A percentile compares a stretch with the other conserved stretches of the same genome.
Conservation (phyloP, 2,329 filamentous ascomycete genomes). For the Alternaria conjuncta region DNA sequence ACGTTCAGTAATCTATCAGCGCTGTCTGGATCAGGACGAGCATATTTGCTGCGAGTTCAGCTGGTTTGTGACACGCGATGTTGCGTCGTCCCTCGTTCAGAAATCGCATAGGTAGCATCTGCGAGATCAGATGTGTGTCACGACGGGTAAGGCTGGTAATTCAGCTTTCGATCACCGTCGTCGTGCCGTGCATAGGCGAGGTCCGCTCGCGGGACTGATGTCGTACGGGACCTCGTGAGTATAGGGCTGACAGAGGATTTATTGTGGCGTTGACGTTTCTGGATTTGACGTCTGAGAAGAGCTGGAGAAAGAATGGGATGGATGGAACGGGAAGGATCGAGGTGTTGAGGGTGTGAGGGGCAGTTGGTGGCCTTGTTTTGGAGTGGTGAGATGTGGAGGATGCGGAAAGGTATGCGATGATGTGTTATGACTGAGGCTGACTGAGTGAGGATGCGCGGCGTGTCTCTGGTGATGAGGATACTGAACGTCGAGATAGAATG, state of each 20-base stretch:
- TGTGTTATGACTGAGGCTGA: background rate
- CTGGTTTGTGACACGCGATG: background rate
- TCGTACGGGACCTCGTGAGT: background rate
- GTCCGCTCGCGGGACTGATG: background rate
- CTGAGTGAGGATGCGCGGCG: background rate
- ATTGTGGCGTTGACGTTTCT: constrained; percentile 4
- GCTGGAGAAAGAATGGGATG: background rate
- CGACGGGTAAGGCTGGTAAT: background rate
- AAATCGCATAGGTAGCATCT: background rate
- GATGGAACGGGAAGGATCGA: background rate
- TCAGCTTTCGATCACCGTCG: background rate
- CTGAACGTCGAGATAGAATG: rapidly evolving
- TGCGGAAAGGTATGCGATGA: background rate
- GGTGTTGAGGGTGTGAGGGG: background rate
- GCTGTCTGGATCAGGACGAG: background rate
- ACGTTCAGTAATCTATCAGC: background rate
- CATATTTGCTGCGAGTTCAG: background rate
- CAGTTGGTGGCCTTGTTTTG: background rate
- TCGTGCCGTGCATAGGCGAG: constrained; percentile 14
- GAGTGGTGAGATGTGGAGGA: background rate
- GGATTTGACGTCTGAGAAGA: background rate
- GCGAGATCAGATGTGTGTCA: constrained; percentile 8
- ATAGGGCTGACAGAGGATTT: constrained; percentile 11
- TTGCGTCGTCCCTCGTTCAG: background rate
- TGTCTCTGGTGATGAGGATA: background rate